These are phyloP conservation scores for Dryas integrifolia DNA, from an alignment of 331 rosid genomes.

Conservation along the genomic window DNA sequence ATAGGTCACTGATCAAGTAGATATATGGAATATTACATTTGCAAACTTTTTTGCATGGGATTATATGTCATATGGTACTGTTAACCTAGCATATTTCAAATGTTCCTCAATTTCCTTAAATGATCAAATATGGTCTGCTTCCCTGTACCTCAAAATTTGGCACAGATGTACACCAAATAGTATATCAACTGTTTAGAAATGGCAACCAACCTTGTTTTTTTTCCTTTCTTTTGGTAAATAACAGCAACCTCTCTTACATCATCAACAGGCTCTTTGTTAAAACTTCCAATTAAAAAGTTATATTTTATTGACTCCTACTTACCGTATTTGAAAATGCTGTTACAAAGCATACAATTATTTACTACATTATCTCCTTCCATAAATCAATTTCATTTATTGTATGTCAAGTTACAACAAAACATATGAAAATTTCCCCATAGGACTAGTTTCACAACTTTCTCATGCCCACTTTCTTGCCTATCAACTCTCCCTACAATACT, in stretches of 20 bases:
- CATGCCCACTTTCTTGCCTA: background rate
- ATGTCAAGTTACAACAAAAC: background rate
- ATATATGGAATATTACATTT: too few relatives aligned
- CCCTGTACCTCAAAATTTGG: background rate
- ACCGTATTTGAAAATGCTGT: background rate
- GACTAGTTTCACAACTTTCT: background rate
- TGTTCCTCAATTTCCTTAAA: too few relatives aligned
- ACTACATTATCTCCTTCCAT: background rate
- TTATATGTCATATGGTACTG: too few relatives aligned
- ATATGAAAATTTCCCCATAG: slow-evolving; percentile 15
- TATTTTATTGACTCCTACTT: background rate
- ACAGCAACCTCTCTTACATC: background rate
- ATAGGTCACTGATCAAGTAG: too few relatives aligned
- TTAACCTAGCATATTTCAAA: too few relatives aligned
- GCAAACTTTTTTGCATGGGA: too few relatives aligned
- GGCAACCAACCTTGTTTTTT: background rate
- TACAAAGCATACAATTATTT: background rate
- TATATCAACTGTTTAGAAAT: background rate
- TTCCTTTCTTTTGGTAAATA: too few relatives aligned
- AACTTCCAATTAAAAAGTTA: background rate
- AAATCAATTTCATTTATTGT: background rate
- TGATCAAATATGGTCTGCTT: too few relatives aligned
- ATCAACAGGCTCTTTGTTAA: background rate
- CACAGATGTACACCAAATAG: background rate
- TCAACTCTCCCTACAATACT: background rate